Conservation (phyloP, 768 basidiomycete genomes). For the Auricularia heimuer region DNA sequence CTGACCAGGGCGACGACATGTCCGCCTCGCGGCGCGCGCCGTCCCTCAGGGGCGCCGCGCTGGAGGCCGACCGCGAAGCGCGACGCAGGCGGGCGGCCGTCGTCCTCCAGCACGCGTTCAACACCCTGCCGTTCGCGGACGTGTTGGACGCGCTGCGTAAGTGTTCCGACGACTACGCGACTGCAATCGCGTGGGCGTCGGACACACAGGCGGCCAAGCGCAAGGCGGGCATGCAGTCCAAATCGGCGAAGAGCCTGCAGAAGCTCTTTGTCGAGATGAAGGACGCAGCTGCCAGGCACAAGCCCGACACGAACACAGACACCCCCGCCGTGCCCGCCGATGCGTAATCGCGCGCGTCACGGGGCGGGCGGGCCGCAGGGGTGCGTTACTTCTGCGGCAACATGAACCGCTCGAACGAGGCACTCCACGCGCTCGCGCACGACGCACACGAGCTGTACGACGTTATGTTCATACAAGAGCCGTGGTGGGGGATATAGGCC, state of each 20-base stretch:
- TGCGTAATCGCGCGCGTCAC: not conserved
- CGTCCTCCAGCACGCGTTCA: not conserved
- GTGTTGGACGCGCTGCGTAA: not conserved
- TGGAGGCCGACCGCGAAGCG: not conserved
- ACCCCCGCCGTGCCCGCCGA: not conserved
- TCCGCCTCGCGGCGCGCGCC: not conserved
- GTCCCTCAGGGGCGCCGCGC: not conserved
- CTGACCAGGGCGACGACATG: not conserved
- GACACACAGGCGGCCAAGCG: not conserved
- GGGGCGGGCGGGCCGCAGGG: not conserved
- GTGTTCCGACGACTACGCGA: not conserved
- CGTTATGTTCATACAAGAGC: not conserved
- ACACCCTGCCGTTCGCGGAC: not conserved
- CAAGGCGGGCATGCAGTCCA: not conserved
- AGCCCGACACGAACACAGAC: not conserved
- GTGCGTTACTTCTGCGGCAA: not conserved
- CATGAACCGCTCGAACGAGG: not conserved
- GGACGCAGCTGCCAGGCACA: not conserved
- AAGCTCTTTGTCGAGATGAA: not conserved
- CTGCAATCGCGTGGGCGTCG: not conserved
- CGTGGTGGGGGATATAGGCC: not conserved
- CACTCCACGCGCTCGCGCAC: not conserved
- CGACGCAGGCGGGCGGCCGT: not conserved
- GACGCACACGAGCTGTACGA: not conserved
- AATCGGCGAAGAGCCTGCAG: not conserved